These are phyloP conservation scores for Heliamphora exappendiculata DNA, from an alignment of 148 eudicot species.

Conservation along the genomic window DNA sequence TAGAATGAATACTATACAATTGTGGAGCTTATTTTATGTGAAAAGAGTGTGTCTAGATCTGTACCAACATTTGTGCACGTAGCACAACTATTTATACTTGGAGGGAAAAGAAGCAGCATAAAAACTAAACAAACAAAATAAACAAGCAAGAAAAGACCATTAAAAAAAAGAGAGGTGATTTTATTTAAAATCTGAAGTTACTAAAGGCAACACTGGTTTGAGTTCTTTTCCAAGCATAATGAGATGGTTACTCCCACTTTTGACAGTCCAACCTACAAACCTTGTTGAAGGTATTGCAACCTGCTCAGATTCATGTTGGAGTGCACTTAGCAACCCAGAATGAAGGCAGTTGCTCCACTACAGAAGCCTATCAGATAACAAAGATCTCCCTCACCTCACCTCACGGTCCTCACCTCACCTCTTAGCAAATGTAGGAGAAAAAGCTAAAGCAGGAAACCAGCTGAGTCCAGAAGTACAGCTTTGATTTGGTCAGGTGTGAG, in stretches of 20 bases:
- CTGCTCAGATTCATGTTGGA: not conserved
- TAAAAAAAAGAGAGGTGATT: not conserved
- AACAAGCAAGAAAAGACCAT: not conserved
- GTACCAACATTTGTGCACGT: no score
- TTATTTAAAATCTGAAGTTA: not conserved
- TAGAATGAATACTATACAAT: no score
- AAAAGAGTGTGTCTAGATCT: no score
- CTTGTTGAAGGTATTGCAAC: not conserved
- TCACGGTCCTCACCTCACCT: no score
- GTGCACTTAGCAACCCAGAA: not conserved
- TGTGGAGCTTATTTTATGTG: no score
- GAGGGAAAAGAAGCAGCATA: not conserved
- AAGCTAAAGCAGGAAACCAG: conserved; percentile 48
- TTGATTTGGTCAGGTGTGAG: conserved; percentile 63
- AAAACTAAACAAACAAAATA: not conserved
- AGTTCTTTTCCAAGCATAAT: conserved; percentile 2
- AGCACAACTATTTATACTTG: no score
- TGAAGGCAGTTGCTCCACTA: not conserved
- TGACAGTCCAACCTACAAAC: not conserved
- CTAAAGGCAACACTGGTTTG: not conserved
- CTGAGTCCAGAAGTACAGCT: conserved; percentile 59
- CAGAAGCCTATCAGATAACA: not conserved
- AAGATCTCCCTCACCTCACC: no score
- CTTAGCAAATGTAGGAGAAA: not conserved
- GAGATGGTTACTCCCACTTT: not conserved